Evolutionary conservation across 2,329 filamentous ascomycete species (phyloP).

Genomic region (Claviceps maximensis): DNA sequence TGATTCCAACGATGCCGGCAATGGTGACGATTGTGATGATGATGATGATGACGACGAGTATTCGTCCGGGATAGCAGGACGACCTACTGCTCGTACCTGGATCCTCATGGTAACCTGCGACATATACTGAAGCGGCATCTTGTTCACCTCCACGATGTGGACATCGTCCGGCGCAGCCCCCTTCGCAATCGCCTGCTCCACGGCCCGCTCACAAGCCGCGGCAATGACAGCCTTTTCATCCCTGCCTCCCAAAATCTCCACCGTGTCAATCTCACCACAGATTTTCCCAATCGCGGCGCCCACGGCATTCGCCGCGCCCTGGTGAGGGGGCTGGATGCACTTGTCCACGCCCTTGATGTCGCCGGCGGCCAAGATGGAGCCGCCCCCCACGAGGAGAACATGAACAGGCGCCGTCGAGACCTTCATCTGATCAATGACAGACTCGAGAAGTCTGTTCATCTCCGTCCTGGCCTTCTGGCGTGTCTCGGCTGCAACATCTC

Average conservation of each 20-base stretch:
- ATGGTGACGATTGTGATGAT: neutral
- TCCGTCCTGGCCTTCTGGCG: constrained; percentile 16
- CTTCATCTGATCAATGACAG: constrained; percentile 42
- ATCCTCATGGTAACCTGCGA: constrained; percentile 22
- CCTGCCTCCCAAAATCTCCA: constrained; percentile 30
- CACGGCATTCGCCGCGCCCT: constrained; percentile 46
- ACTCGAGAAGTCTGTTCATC: constrained; percentile 35
- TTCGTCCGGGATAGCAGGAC: constrained; percentile 17
- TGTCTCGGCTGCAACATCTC: constrained; percentile 10
- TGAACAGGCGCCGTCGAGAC: constrained; percentile 37
- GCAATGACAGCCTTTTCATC: constrained; percentile 24
- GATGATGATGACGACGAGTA: neutral
- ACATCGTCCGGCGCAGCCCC: constrained; percentile 21
- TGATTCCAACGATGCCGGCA: neutral
- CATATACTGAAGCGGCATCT: constrained; percentile 25
- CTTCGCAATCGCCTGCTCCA: constrained; percentile 18
- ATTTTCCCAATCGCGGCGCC: constrained; percentile 46
- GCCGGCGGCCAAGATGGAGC: constrained; percentile 36
- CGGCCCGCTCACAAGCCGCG: constrained; percentile 23
- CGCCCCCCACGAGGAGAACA: constrained; percentile 44
- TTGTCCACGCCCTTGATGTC: constrained; percentile 34
- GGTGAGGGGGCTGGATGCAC: constrained; percentile 36
- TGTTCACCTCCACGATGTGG: constrained; percentile 32
- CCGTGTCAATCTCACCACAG: constrained; percentile 36
- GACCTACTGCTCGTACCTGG: constrained; percentile 21